Evolutionary conservation across 2,329 filamentous ascomycete genomes (phyloP).

Genomic region (Pseudogymnoascus sp.): DNA sequence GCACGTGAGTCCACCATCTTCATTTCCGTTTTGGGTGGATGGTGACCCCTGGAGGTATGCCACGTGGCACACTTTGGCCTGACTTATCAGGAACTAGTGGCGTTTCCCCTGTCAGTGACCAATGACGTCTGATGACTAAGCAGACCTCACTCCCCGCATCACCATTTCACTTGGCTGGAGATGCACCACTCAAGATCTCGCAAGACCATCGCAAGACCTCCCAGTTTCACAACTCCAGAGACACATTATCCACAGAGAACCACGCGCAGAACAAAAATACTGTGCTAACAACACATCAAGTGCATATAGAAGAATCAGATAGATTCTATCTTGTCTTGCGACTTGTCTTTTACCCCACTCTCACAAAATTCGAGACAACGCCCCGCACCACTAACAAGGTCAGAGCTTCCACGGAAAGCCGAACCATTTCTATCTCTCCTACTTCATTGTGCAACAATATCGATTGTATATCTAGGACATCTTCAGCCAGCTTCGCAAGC

Average conservation of each 20-base stretch:
- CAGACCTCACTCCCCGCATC: slow-evolving; percentile 1
- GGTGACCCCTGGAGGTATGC: neutral
- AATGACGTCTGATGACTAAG: slow-evolving; percentile 3
- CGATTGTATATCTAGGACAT: neutral
- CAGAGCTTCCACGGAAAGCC: neutral
- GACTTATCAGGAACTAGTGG: neutral
- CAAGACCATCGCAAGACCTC: neutral
- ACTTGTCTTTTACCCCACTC: neutral
- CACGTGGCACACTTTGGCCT: neutral
- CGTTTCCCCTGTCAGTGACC: neutral
- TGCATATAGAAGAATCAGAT: neutral
- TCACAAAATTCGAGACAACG: neutral
- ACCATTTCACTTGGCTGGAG: neutral
- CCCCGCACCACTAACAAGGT: neutral
- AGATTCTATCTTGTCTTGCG: neutral
- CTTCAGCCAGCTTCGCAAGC: neutral
- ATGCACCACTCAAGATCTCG: slow-evolving; percentile 1
- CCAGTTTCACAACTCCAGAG: neutral
- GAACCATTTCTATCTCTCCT: neutral
- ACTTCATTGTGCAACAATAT: neutral
- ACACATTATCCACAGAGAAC: neutral
- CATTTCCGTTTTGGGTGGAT: neutral
- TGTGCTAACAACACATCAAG: neutral
- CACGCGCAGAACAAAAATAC: neutral
- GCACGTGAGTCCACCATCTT: neutral